Percentiles rank a stretch among this genome's conserved stretches.
Conservation (phyloP, 2,329 filamentous ascomycete species). For the Calcarisporium arbuscula region DNA sequence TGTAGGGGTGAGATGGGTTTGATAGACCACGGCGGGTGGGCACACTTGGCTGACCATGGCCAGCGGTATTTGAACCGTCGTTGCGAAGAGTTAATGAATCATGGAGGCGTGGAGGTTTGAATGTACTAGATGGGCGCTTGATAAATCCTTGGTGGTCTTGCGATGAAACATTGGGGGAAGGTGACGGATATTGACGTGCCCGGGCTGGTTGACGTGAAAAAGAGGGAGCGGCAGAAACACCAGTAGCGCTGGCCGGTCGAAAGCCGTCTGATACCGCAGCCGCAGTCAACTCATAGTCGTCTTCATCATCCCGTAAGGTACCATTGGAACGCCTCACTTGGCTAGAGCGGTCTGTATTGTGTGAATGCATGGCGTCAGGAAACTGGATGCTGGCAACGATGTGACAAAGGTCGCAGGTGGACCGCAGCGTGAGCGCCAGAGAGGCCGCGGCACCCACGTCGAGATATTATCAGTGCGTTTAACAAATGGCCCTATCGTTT, state of each 20-base stretch:
- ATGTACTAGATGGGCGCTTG: conserved; percentile 46
- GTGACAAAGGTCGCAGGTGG: too few relatives aligned
- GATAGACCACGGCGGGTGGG: conserved; percentile 60
- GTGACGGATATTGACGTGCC: conserved; percentile 12
- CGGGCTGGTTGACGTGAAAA: conserved; percentile 15
- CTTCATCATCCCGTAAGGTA: conserved; percentile 31
- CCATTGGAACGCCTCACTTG: conserved; percentile 28
- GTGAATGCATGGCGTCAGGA: too few relatives aligned
- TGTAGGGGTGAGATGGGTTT: conserved; percentile 77
- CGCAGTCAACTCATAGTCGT: conserved; percentile 42
- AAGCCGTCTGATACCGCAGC: conserved; percentile 49
- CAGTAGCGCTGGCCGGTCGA: conserved; percentile 24
- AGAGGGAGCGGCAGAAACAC: conserved; percentile 15
- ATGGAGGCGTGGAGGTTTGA: conserved; percentile 43
- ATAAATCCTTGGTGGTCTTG: conserved; percentile 16
- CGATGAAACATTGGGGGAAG: conserved; percentile 12
- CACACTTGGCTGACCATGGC: conserved; percentile 5
- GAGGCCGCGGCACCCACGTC: too few relatives aligned
- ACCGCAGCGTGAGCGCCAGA: too few relatives aligned
- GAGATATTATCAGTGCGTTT: too few relatives aligned
- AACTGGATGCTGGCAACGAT: too few relatives aligned
- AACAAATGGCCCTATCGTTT: too few relatives aligned
- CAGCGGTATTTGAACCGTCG: conserved; percentile 34
- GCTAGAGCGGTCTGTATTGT: too few relatives aligned
- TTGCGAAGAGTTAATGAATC: conserved; percentile 47